Evolutionary conservation across 768 basidiomycete species (phyloP), one percentile per base, ranked within the genome.

Genomic region (Boletus reticulatus): DNA sequence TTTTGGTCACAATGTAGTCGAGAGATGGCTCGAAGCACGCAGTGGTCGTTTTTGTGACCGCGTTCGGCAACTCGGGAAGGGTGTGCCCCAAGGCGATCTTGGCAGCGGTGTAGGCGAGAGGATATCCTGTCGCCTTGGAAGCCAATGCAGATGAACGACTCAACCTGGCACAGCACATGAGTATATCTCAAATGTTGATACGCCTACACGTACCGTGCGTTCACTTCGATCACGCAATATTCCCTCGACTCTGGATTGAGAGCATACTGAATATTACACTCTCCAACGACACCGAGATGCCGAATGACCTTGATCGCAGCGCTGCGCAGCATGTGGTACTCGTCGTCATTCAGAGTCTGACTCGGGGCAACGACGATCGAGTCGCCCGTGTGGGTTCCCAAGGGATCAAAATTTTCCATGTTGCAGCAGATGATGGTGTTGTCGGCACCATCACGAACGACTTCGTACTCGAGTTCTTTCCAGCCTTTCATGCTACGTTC

Each of bases 341-440:
- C n/a, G n/a, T n/a, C n/a, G n/a, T n/a, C n/a, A n/a, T n/a, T n/a
- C n/a, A n/a, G n/a, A n/a, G n/a, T n/a, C n/a, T n/a, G n/a, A n/a
- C n/a, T n/a, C n/a, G n/a, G n/a, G n/a, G n/a, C n/a, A n/a, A n/a
- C n/a, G n/a, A n/a, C n/a, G n/a, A n/a, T n/a, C n/a, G n/a, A n/a
- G n/a, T n/a, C n/a, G n/a, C n/a, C n/a, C n/a, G n/a, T n/a, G n/a
- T n/a, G n/a, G n/a, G n/a, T n/a, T n/a, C n/a, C n/a, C n/a, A n/a
- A n/a, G 37, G 97, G 97, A 68, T 99, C 97, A 62, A 99, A 99
- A 76, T 99, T 98, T 76, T 98, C 93, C 93, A 96, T 96, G 74
- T 95, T 95, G 76, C 96, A 98, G 77, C 95, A 98, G 65, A 98
- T 98, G 73, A 99, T 99, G 27, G 95, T 98, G 78, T 98, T 97